phyloP scores from a whole-genome alignment of 306 rosid genomes.

The Vicia faba region DNA sequence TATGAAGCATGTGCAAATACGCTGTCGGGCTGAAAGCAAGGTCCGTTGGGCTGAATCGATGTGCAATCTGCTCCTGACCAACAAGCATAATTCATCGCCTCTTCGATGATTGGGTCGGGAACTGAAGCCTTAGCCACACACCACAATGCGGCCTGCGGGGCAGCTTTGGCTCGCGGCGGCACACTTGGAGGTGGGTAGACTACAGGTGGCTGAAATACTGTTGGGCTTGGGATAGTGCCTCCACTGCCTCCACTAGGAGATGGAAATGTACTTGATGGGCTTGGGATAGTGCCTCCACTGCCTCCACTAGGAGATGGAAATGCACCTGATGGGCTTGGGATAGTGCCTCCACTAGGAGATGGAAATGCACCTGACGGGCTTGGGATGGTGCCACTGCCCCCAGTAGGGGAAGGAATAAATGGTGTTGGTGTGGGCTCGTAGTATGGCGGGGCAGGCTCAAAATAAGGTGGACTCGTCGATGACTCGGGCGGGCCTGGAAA shows the following conservation, averaged over 20 bases:
- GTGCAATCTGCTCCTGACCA: slow-evolving; percentile 83
- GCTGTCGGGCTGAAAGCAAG: slow-evolving; percentile 70
- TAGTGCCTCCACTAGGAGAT: slow-evolving; percentile 49
- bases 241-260: slow-evolving; percentile 45
- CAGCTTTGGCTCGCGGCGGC: slow-evolving; percentile 55
- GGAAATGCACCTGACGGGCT: slow-evolving; percentile 52
- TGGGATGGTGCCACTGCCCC: slow-evolving; percentile 44
- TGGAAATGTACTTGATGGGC: slow-evolving; percentile 52
- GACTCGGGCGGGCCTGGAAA: slow-evolving; percentile 45
- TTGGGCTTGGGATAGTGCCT: slow-evolving; percentile 62
- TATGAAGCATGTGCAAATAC: slow-evolving; percentile 81
- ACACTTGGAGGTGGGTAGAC: slow-evolving; percentile 82
- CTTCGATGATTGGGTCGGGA: slow-evolving; percentile 89
- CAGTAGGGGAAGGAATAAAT: slow-evolving; percentile 52
- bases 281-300: slow-evolving; percentile 35
- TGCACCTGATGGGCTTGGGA: slow-evolving; percentile 49
- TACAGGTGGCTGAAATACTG: slow-evolving; percentile 68
- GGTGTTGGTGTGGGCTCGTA: slow-evolving; percentile 31
- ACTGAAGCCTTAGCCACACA: slow-evolving; percentile 97
- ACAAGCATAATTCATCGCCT: slow-evolving; percentile 95
- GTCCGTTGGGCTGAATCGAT: slow-evolving; percentile 66
- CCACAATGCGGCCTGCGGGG: slow-evolving; percentile 61
- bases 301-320: slow-evolving; percentile 58
- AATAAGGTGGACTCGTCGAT: slow-evolving; percentile 48
- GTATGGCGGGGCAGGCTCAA: slow-evolving; percentile 56